A percentile compares a stretch with the other conserved stretches of the same genome.
These are phyloP conservation scores for Hyphopichia homilentoma DNA, from an alignment of 805 yeast genomes.

Conservation along the genomic window DNA sequence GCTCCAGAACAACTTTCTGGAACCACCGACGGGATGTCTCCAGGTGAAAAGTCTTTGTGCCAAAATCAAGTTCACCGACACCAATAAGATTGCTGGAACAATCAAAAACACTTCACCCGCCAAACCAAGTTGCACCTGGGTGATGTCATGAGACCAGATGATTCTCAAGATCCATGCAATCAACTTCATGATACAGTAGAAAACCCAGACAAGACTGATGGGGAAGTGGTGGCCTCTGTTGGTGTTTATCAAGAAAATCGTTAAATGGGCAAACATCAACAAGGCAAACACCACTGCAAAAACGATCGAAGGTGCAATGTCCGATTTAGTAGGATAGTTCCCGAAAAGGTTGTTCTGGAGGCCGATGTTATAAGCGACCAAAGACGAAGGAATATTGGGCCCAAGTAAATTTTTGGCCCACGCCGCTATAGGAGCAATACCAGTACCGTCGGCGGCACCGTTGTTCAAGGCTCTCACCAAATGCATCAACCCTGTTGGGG, in stretches of 20 bases:
- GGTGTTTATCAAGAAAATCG: constrained; percentile 12
- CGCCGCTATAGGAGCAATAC: constrained; percentile 28
- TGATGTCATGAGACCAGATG: constrained; percentile 13
- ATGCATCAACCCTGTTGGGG: constrained; percentile 9
- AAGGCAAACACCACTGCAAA: constrained; percentile 14
- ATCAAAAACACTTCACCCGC: constrained; percentile 14
- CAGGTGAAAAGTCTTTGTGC: constrained; percentile 22
- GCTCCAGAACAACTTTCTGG: constrained; percentile 15
- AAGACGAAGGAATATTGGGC: constrained; percentile 27
- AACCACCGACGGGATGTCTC: constrained; percentile 24
- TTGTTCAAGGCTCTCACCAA: constrained; percentile 22
- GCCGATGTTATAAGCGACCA: constrained; percentile 11
- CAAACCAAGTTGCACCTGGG: constrained; percentile 12
- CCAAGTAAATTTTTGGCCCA: constrained; percentile 20
- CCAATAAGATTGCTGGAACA: constrained; percentile 14
- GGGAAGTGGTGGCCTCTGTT: constrained; percentile 18
- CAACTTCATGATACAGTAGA: constrained; percentile 11
- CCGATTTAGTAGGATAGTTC: constrained; percentile 12
- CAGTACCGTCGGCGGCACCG: constrained; percentile 50
- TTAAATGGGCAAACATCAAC: constrained; percentile 11
- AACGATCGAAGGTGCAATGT: constrained; percentile 14
- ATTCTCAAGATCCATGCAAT: constrained; percentile 14
- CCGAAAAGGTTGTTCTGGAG: constrained; percentile 16
- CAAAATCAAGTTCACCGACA: constrained; percentile 16
- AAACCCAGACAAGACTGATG: constrained; percentile 14